Percentiles rank a stretch among this genome's conserved stretches.
Conservation (phyloP, 352 stramenopile species). For the Pythium periplocum region DNA sequence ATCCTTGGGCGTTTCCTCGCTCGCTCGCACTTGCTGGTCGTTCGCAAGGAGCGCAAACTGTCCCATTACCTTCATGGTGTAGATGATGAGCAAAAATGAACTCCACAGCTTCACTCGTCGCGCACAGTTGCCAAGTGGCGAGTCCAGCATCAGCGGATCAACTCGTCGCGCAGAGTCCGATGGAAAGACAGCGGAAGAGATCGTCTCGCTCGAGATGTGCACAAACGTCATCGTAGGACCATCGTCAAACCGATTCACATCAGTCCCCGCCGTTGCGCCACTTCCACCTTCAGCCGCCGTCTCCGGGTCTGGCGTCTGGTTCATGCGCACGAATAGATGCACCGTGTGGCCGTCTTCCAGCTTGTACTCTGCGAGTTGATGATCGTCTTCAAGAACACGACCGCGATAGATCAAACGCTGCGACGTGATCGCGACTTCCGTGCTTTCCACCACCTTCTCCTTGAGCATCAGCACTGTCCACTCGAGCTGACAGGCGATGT, state of each 20-base stretch:
- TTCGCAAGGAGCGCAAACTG: constrained; percentile 81
- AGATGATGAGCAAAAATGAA: constrained; percentile 84
- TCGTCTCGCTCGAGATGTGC: constrained; percentile 75
- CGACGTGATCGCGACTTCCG: constrained; percentile 54
- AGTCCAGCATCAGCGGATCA: constrained; percentile 85
- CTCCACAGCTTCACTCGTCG: constrained; percentile 85
- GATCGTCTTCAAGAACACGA: constrained; percentile 81
- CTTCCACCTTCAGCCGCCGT: constrained; percentile 10
- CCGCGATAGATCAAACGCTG: constrained; percentile 91
- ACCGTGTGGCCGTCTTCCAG: constrained; percentile 90
- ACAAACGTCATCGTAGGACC: constrained; percentile 45
- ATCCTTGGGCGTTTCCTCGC: constrained; percentile 20
- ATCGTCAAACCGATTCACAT: constrained; percentile 37
- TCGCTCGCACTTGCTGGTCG: constrained; percentile 59
- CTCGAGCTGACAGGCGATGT: constrained; percentile 55
- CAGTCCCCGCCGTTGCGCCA: neutral
- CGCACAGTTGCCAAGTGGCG: constrained; percentile 72
- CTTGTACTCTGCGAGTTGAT: constrained; percentile 74
- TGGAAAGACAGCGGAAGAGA: constrained; percentile 81
- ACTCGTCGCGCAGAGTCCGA: constrained; percentile 75
- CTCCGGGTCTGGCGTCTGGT: constrained; percentile 52
- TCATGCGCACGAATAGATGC: constrained; percentile 85
- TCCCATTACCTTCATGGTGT: constrained; percentile 88
- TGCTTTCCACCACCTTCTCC: constrained; percentile 64
- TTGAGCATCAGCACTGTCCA: constrained; percentile 66